Evolutionary conservation across 1,284 basidiomycete genomes (phyloP), one percentile per base, ranked within the genome.

Genomic region (Cutaneotrichosporon dermatis): DNA sequence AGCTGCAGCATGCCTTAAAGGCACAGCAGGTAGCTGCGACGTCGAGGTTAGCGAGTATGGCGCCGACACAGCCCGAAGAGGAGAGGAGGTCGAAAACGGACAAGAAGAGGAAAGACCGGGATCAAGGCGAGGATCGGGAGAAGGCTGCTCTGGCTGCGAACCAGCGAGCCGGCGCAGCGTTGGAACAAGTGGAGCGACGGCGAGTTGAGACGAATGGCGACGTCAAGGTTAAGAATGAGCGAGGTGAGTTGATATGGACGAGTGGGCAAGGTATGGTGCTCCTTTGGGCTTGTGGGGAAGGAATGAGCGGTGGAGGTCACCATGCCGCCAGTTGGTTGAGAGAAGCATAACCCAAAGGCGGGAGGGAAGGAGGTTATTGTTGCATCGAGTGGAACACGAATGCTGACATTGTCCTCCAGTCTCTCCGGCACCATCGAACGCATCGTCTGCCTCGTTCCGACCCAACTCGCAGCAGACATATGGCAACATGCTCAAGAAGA

Each of bases 61-160:
- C 81, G 82, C 63, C 84, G 87, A 64, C 84, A 86, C 66, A 86
- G 85, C 73, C 85, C 84, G 63, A 82, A 88, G 78, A 86, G 83
- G 78, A 87, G 87, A 79, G 85, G 83, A 75, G 86, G 13, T 15
- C 35, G 43, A 66, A 86, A 76, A 88, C 88, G 76, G 85, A 85
- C 3, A 89, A 90, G 75, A 83, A 83, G 56, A 69, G 61, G 48
- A 87, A 83, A 76, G 36, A 70, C 83, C 52, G 85, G 86, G 62
- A 87, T 77, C 55, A 64, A 13, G 65, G 65, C 13, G 68, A 83
- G 82, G 64, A 88, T 86, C 71, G 84, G 80, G 73, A 88, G 83
- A 69, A 85, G 85, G 63, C 65, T 6, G 66, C 66, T 8, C 53
- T 72, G 10, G 72, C 73, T 43, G 68, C 65, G 25, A 71, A 72